phyloP scores from a whole-genome alignment of 225 moss, liverwort and hornwort species.

The Sphagnum contortum region DNA sequence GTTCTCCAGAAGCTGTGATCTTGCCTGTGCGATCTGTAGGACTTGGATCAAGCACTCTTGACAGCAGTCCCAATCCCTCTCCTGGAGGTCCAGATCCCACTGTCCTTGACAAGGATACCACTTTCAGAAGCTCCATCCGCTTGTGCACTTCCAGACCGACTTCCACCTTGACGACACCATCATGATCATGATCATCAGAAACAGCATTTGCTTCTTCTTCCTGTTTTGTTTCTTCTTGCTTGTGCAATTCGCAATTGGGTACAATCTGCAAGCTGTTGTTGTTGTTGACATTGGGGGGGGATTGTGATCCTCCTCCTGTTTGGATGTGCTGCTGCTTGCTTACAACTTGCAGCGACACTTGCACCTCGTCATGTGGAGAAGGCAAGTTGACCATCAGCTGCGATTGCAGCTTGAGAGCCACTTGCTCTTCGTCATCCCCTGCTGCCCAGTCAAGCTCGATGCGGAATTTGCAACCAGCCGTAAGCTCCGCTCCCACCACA shows the following conservation, averaged over 20 bases:
- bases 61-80: conserved; percentile 83
- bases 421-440: conserved; percentile 98
- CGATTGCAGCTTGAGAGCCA: conserved; percentile 92
- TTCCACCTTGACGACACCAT: conserved; percentile 26
- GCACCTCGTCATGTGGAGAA: conserved; percentile 76
- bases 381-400: conserved; percentile 98
- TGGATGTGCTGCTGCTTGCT: neutral
- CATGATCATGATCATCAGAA: neutral
- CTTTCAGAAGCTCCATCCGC: conserved; percentile 65
- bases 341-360: conserved; percentile 35
- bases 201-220: conserved; percentile 6
- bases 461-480: conserved; percentile 69
- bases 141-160: conserved; percentile 57
- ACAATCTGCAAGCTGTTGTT: no score
- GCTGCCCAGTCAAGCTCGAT: conserved; percentile 92
- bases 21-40: conserved; percentile 41
- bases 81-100: conserved; percentile 79
- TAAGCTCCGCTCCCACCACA: conserved; percentile 60
- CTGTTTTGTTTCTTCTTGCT: no score
- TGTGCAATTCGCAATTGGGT: no score
- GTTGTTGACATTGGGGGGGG: no score
- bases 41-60: conserved; percentile 57
- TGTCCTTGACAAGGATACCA: conserved; percentile 86
- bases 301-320: no score
- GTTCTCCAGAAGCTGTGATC: conserved; percentile 54